phyloP scores from a whole-genome alignment of 345 rosid species.

The Lagerstroemia speciosa region DNA sequence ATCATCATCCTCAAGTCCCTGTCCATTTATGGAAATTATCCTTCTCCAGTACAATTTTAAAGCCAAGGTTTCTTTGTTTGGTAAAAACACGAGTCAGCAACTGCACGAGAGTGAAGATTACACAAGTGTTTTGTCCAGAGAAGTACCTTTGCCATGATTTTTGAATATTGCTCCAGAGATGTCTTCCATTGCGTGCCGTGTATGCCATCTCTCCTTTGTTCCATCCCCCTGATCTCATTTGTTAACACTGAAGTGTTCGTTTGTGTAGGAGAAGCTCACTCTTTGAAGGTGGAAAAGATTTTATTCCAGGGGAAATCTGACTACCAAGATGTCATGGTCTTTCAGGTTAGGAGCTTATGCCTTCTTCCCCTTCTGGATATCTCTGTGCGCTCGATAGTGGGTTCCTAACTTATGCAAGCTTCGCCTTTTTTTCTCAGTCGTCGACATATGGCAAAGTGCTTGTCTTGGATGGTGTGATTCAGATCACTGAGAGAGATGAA shows the following conservation, averaged over 20 bases:
- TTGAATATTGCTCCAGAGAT: background rate
- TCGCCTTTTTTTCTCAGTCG: slow-evolving; percentile 37
- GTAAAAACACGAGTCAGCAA: background rate
- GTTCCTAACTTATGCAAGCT: background rate
- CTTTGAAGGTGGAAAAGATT: slow-evolving; percentile 77
- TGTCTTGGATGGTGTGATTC: slow-evolving; percentile 93
- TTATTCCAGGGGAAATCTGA: slow-evolving; percentile 82
- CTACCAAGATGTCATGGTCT: slow-evolving; percentile 82
- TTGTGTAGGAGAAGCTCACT: slow-evolving; percentile 87
- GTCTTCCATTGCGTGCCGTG: background rate
- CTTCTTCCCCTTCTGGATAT: background rate
- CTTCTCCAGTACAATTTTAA: background rate
- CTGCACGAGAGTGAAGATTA: background rate
- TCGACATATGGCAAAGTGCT: slow-evolving; percentile 91
- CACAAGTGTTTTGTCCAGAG: background rate
- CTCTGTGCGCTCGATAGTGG: background rate
- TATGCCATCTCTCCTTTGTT: background rate
- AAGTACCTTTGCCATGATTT: background rate
- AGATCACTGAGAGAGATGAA: slow-evolving; percentile 95
- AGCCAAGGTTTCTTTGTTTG: background rate
- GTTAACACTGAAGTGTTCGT: background rate
- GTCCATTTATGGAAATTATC: background rate
- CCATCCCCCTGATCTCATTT: background rate
- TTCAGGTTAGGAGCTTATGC: slow-evolving; percentile 43
- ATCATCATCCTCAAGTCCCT: background rate